These are phyloP conservation scores for Rhypophila decipiens DNA, from an alignment of 495 filamentous ascomycete species.

Conservation along the genomic window DNA sequence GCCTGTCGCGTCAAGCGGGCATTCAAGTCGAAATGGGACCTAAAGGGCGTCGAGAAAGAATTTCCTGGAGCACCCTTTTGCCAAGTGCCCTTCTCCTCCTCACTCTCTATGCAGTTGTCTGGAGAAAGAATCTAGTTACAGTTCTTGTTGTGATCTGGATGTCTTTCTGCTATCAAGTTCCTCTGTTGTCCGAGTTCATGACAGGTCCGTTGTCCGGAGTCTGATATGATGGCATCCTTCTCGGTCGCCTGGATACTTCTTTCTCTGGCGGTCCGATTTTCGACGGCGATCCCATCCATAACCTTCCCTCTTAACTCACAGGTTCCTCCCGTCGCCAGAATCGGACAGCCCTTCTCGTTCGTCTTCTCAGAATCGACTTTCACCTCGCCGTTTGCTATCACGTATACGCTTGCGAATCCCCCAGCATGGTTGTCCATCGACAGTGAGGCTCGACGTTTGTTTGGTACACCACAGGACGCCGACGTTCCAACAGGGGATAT, in stretches of 20 bases:
- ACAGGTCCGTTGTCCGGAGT: background rate
- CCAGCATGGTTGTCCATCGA: constrained; percentile 68
- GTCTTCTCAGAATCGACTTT: constrained; percentile 65
- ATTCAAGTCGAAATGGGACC: constrained; percentile 4
- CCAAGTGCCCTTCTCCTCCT: too few relatives aligned
- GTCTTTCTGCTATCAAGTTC: too few relatives aligned
- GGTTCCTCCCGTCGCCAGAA: constrained; percentile 66
- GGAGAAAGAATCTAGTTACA: too few relatives aligned
- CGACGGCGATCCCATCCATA: constrained; percentile 41
- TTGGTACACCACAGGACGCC: constrained; percentile 52
- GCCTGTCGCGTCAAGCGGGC: background rate
- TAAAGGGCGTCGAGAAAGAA: too few relatives aligned
- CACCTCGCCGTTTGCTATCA: constrained; percentile 43
- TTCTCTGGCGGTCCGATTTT: constrained; percentile 13
- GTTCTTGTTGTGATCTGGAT: too few relatives aligned
- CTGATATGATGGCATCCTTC: constrained; percentile 14
- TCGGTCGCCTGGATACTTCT: constrained; percentile 6
- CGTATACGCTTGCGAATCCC: constrained; percentile 55
- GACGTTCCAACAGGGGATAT: constrained; percentile 48
- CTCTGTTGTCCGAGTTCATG: too few relatives aligned
- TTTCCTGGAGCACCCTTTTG: too few relatives aligned
- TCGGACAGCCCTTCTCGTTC: constrained; percentile 58
- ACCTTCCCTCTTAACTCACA: constrained; percentile 72
- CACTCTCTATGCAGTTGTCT: too few relatives aligned
- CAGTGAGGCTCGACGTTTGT: constrained; percentile 52